phyloP scores from a whole-genome alignment of 2,329 filamentous ascomycete genomes.

The Neofusicoccum kwambonambiense region DNA sequence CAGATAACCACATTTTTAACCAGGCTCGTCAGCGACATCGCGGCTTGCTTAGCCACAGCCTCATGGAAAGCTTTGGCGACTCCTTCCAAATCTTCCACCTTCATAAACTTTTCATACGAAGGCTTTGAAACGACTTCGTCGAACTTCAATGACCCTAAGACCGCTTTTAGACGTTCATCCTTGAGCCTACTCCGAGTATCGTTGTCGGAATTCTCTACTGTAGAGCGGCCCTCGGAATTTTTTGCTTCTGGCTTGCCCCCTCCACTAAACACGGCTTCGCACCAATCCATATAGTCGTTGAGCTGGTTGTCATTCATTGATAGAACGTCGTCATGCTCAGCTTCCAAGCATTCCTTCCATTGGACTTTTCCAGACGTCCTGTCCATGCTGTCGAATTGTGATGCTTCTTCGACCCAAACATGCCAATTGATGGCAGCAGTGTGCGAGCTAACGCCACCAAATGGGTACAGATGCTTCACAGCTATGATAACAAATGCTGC shows the following conservation, averaged over 20 bases:
- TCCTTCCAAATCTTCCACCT: constrained; percentile 46
- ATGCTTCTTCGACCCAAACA: constrained; percentile 53
- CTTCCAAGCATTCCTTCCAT: constrained; percentile 32
- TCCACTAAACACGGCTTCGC: no score
- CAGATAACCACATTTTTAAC: constrained; percentile 50
- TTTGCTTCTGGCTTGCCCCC: no score
- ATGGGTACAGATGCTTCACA: constrained; percentile 76
- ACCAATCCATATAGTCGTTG: no score
- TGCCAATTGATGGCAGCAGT: constrained; percentile 63
- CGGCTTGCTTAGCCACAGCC: constrained; percentile 50
- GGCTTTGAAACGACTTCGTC: background rate
- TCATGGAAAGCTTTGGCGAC: constrained; percentile 51
- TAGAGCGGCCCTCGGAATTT: no score
- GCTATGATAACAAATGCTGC: constrained; percentile 70
- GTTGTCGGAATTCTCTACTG: no score
- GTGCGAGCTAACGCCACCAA: constrained; percentile 35
- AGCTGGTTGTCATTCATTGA: no score
- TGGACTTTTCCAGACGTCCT: constrained; percentile 24
- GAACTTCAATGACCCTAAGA: no score
- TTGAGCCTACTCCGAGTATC: no score
- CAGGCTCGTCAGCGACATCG: constrained; percentile 51
- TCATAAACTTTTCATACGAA: constrained; percentile 50
- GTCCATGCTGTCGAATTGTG: background rate
- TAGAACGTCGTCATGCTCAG: no score
- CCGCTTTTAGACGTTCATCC: no score